Evolutionary conservation across 2,329 filamentous ascomycete species (phyloP).

Genomic region (Aureobasidium sp.): DNA sequence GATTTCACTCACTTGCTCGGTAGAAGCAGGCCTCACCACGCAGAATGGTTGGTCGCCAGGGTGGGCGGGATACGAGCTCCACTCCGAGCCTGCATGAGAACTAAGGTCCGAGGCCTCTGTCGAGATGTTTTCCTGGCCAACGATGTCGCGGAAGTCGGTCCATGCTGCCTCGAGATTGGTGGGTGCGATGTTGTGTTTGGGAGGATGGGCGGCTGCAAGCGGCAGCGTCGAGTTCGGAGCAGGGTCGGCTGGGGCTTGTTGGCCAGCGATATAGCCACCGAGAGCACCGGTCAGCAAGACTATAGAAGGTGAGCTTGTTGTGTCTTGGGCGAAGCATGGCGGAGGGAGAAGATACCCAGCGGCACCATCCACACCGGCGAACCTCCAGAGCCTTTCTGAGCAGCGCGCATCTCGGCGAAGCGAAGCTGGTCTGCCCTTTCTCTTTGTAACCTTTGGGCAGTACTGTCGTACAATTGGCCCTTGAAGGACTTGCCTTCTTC

Average conservation of each 20-base stretch:
- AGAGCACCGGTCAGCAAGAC: slow-evolving; percentile 44
- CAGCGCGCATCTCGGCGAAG: slow-evolving; percentile 34
- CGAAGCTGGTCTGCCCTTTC: slow-evolving; percentile 50
- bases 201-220: slow-evolving; percentile 40
- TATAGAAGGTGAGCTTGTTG: slow-evolving; percentile 30
- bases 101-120: slow-evolving; percentile 47
- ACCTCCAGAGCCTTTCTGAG: slow-evolving; percentile 22
- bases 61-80: slow-evolving; percentile 46
- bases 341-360: slow-evolving; percentile 19
- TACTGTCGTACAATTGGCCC: slow-evolving; percentile 55
- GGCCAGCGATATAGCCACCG: slow-evolving; percentile 49
- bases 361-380: slow-evolving; percentile 25
- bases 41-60: slow-evolving; percentile 44
- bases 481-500: slow-evolving; percentile 41
- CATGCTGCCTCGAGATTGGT: slow-evolving; percentile 56
- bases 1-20: slow-evolving; percentile 74
- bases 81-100: slow-evolving; percentile 53
- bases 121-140: slow-evolving; percentile 56
- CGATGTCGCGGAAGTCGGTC: slow-evolving; percentile 53
- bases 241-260: slow-evolving; percentile 36
- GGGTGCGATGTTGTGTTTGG: slow-evolving; percentile 47
- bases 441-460: slow-evolving; percentile 47
- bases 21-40: slow-evolving; percentile 67
- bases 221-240: slow-evolving; percentile 48
- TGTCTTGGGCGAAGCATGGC: neutral